phyloP scores from a whole-genome alignment of 2,329 filamentous ascomycete species.

The Scedosporium boydii region DNA sequence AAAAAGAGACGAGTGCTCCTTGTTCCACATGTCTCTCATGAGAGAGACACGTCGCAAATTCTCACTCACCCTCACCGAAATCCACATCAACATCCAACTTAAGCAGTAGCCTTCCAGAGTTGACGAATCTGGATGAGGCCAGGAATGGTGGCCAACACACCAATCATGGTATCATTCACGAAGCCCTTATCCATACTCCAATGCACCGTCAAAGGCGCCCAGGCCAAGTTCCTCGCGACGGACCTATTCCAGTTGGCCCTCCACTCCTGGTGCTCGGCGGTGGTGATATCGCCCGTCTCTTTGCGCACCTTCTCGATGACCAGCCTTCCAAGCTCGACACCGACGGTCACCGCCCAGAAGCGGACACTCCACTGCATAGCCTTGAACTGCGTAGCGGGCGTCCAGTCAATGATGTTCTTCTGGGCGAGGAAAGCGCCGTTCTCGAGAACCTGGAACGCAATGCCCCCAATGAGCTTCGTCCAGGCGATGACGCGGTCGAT shows the following conservation, averaged over 20 bases:
- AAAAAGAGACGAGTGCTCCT: not conserved
- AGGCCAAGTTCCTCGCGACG: constrained; percentile 61
- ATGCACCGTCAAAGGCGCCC: constrained; percentile 75
- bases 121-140: constrained; percentile 28
- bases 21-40: not conserved
- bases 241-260: constrained; percentile 51
- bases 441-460: constrained; percentile 70
- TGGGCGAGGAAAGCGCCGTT: constrained; percentile 69
- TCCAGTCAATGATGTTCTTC: constrained; percentile 59
- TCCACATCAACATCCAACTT: not conserved
- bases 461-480: constrained; percentile 57
- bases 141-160: constrained; percentile 24
- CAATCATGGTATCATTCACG: constrained; percentile 22
- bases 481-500: constrained; percentile 46
- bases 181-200: constrained; percentile 63
- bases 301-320: constrained; percentile 33
- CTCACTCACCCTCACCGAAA: not conserved
- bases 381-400: constrained; percentile 43
- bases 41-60: not conserved
- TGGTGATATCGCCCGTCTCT: constrained; percentile 21
- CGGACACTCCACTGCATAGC: constrained; percentile 66
- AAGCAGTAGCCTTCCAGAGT: constrained; percentile 24
- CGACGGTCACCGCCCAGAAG: constrained; percentile 72
- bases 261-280: constrained; percentile 25
- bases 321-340: constrained; percentile 63